Conservation (phyloP, 106 monocot genomes). For the Dendrobium huoshanense region DNA sequence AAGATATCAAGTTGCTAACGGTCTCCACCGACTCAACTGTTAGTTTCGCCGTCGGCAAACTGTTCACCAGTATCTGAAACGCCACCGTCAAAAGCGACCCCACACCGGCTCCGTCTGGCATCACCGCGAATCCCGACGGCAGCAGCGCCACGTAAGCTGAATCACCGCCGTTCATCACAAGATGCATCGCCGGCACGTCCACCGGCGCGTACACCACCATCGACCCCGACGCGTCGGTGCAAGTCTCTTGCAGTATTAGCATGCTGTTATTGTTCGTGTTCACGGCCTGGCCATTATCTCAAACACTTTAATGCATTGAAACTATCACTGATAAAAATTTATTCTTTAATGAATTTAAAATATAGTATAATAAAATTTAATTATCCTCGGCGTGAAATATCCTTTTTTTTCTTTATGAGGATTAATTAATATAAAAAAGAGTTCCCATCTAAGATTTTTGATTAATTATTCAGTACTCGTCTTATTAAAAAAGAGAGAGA, state of each 20-base stretch:
- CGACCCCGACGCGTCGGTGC: constrained; percentile 70
- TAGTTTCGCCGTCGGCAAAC: constrained; percentile 49
- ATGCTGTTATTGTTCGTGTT: constrained; percentile 56
- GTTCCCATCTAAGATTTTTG: too few relatives aligned
- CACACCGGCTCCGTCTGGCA: constrained; percentile 35
- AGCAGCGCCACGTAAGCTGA: constrained; percentile 73
- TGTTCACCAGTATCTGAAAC: constrained; percentile 67
- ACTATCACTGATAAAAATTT: too few relatives aligned
- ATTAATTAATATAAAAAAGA: too few relatives aligned
- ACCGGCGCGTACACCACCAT: constrained; percentile 85
- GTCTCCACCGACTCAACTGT: constrained; percentile 77
- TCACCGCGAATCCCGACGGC: constrained; percentile 72
- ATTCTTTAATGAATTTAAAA: too few relatives aligned
- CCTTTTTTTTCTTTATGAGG: too few relatives aligned
- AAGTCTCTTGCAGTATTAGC: constrained; percentile 85
- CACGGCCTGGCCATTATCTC: constrained; percentile 27
- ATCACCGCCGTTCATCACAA: constrained; percentile 86
- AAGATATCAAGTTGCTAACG: constrained; percentile 75
- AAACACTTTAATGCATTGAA: neutral
- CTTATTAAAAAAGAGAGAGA: too few relatives aligned
- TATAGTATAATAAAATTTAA: too few relatives aligned
- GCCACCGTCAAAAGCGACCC: constrained; percentile 56
- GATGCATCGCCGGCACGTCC: constrained; percentile 79
- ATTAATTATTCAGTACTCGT: too few relatives aligned
- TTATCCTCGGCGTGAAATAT: too few relatives aligned